These are phyloP conservation scores for Oxytropis ochrocephala DNA, from an alignment of 306 rosid species.

Conservation along the genomic window DNA sequence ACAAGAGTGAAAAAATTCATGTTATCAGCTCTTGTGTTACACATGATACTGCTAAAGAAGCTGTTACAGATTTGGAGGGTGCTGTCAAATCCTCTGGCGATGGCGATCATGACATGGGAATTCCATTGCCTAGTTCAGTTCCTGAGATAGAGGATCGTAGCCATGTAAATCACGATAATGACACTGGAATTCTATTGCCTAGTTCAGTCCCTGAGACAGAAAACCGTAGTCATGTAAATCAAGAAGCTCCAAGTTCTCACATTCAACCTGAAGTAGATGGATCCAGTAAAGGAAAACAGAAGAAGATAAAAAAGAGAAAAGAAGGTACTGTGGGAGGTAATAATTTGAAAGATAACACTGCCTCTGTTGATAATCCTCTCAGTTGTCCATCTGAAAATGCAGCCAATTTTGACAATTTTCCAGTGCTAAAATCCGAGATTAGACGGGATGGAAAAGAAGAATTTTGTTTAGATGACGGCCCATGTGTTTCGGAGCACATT, in stretches of 20 bases:
- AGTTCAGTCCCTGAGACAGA: too few species aligned
- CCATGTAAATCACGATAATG: too few species aligned
- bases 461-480: not conserved
- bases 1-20: not conserved
- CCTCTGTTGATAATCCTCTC: conserved; percentile 10
- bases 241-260: not conserved
- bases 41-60: not conserved
- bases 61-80: not conserved
- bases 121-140: too few species aligned
- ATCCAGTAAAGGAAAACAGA: conserved; percentile 8
- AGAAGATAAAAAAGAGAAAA: conserved; percentile 6
- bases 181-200: too few species aligned
- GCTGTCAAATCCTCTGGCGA: not conserved
- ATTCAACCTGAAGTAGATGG: conserved; percentile 14
- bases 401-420: not conserved
- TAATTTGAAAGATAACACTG: conserved; percentile 8
- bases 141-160: too few species aligned
- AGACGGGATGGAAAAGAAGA: conserved; percentile 12
- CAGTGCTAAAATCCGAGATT: conserved; percentile 1
- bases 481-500: not conserved
- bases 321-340: not conserved
- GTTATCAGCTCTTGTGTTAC: conserved; percentile 15
- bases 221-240: not conserved
- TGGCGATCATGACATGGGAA: not conserved
- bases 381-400: not conserved